Conservation (phyloP, 805 yeast genomes). For the Barnettozyma pratensis region DNA sequence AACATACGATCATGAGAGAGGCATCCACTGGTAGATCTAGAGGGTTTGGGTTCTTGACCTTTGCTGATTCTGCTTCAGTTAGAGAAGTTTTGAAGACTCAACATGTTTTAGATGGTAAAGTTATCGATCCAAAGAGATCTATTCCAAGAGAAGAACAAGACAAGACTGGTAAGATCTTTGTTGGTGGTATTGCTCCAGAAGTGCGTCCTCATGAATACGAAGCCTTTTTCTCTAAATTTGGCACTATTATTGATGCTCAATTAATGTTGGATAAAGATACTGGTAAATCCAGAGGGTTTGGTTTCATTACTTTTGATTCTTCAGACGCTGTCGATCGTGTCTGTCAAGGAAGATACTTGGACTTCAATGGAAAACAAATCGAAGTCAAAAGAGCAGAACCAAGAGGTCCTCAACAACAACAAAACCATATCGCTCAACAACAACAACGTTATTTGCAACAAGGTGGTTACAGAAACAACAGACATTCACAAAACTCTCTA, state of each 20-base stretch:
- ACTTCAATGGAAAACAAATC: slow-evolving; percentile 80
- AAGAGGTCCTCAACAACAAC: slow-evolving; percentile 57
- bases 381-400: slow-evolving; percentile 85
- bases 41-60: slow-evolving; percentile 93
- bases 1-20: slow-evolving; percentile 91
- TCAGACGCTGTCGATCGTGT: slow-evolving; percentile 92
- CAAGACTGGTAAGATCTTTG: slow-evolving; percentile 92
- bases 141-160: slow-evolving; percentile 97
- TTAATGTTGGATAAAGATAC: slow-evolving; percentile 96
- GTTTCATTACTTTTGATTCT: slow-evolving; percentile 91
- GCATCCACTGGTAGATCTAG: slow-evolving; percentile 80
- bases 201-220: slow-evolving; percentile 89
- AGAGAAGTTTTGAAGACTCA: slow-evolving; percentile 81
- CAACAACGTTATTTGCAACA: slow-evolving; percentile 23
- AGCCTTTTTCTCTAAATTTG: slow-evolving; percentile 80
- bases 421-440: slow-evolving; percentile 29
- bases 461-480: slow-evolving; percentile 5
- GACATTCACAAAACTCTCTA: too few relatives aligned
- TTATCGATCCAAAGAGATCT: slow-evolving; percentile 96
- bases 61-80: slow-evolving; percentile 74
- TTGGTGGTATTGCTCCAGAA: slow-evolving; percentile 93
- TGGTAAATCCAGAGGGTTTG: slow-evolving; percentile 95
- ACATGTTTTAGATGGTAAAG: slow-evolving; percentile 90
- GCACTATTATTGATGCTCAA: slow-evolving; percentile 91
- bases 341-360: slow-evolving; percentile 73